Evolutionary conservation across 108 stramenopile species (phyloP).

Genomic region (Poteriospumella lacustris): DNA sequence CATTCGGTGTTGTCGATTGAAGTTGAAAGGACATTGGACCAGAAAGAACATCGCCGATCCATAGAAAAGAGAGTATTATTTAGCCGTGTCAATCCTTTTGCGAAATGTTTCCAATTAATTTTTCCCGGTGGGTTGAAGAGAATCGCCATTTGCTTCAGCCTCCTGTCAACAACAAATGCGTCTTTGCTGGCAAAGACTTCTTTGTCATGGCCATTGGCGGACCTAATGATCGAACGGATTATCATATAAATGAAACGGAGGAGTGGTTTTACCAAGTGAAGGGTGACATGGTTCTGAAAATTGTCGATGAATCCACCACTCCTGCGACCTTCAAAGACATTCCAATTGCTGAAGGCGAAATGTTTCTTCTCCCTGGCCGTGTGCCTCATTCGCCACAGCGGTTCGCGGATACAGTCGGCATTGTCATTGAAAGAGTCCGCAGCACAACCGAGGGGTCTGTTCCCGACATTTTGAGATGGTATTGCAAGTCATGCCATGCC

Average conservation of each 20-base stretch:
- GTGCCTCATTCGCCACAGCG: conserved; percentile 30
- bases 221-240: conserved; percentile 12
- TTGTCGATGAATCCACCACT: neutral
- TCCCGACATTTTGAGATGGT: conserved; percentile 21
- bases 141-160: conserved; percentile 9
- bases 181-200: neutral
- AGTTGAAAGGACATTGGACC: no score
- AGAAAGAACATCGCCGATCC: no score
- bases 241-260: conserved; percentile 10
- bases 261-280: conserved; percentile 16
- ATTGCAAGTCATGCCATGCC: neutral
- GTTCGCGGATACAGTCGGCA: neutral
- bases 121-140: no score
- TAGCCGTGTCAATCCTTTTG: no score
- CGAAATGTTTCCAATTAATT: no score
- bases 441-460: neutral
- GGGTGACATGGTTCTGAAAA: conserved; percentile 1
- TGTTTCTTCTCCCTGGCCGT: conserved; percentile 3
- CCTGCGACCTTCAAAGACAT: neutral
- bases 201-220: conserved; percentile 28
- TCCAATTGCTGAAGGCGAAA: neutral
- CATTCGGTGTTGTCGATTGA: no score
- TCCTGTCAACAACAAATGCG: conserved; percentile 14
- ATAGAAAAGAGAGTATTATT: no score
- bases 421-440: conserved; percentile 16